Conservation (phyloP, 1,139 yeast genomes). For the Schizosaccharomyces versatilis region DNA sequence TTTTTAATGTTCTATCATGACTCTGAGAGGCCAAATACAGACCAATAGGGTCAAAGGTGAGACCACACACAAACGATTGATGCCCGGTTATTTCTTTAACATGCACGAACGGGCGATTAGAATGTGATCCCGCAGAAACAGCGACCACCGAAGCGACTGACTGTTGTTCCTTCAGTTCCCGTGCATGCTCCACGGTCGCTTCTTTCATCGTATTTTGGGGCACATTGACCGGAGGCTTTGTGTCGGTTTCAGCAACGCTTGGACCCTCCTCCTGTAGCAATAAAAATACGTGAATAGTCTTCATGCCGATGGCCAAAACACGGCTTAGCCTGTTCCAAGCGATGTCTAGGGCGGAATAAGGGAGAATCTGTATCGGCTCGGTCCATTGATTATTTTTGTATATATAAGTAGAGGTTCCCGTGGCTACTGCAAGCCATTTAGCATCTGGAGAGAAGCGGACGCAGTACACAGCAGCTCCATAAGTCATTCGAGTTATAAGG, state of each 20-base stretch:
- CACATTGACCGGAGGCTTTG: too few relatives aligned
- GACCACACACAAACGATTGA: constrained; percentile 88
- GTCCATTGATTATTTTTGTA: not conserved
- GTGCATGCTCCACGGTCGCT: too few relatives aligned
- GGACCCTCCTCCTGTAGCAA: not conserved
- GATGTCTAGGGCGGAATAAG: not conserved
- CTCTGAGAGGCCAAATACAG: constrained; percentile 73
- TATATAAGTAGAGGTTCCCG: not conserved
- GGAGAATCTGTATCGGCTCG: not conserved
- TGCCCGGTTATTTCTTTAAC: constrained; percentile 77
- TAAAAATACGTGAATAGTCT: not conserved
- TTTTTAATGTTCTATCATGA: constrained; percentile 76
- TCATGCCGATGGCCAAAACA: not conserved
- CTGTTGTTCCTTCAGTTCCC: too few relatives aligned
- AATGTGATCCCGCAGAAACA: too few relatives aligned
- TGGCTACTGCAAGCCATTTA: not conserved
- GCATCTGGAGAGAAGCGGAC: not conserved
- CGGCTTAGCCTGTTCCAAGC: not conserved
- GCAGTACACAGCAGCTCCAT: not conserved
- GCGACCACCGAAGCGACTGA: too few relatives aligned
- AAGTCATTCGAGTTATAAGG: not conserved
- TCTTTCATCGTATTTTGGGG: too few relatives aligned
- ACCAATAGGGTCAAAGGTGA: constrained; percentile 89
- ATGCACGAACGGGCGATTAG: constrained; percentile 26
- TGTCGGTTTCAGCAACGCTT: not conserved